Base-by-base conservation (phyloP, 805 yeast species). In the Cyberlindnera sargentensis region DNA sequence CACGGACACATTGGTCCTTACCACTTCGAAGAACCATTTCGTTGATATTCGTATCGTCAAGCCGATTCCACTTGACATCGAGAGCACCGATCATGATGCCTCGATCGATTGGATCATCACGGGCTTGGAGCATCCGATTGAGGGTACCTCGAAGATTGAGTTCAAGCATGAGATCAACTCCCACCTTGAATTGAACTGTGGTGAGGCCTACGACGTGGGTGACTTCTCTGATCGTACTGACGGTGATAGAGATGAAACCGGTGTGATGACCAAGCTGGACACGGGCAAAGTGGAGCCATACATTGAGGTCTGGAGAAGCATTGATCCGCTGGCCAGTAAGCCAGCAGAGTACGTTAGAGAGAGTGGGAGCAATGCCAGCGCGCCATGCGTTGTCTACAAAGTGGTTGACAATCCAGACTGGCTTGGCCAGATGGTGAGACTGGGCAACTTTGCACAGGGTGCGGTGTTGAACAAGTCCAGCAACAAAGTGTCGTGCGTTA, bases 401-500 rank as follows among this genome's bases (percentile, higher is more conserved):
- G 39, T 47, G 10, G 48, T 49, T 4, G 29, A 37, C 8, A 47
- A 54, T 1, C 56, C 46, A 0, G 47, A 44, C n/a, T 62, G 47
- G 39, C 58, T 66, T 27, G 83, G 82, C 1, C 64, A 74, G 26
- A 49, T 71, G n/a, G 65, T 76, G 5, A 56, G 67, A 40, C 50
- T 75, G 10, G 82, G 80, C 3, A 68, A 69, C 45, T 75, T 80
- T 75, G 54, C 65, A 4, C 80, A 77, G 52, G 82, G 78, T 4
- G 53, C 77, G 1, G 39, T 75, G 2, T 34, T 55, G 33, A 49
- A 51, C 46, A 53, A 51, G 62, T 40, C 52, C 40, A 42, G 41
- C 24, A 27, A 52, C 46, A 23, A 57, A 48, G 45, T 51, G 10
- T 48, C 53, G n/a, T 43, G 43, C 42, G 45, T 43, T 23, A 52